These are phyloP conservation scores for Botrytis aclada DNA, from an alignment of 2,329 filamentous ascomycete species.

Conservation along the genomic window DNA sequence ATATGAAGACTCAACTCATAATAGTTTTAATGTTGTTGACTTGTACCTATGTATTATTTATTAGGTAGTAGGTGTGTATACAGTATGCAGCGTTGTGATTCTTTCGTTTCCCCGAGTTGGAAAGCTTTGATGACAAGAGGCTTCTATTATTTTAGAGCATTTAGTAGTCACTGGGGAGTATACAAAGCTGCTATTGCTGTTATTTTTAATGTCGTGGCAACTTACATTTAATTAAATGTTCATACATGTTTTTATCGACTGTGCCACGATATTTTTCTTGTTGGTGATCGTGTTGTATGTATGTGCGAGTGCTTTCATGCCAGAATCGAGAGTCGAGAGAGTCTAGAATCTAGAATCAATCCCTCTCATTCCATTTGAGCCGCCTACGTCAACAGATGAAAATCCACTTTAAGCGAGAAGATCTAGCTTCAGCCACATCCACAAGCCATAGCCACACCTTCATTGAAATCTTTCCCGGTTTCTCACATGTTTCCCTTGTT, in stretches of 20 bases:
- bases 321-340: not conserved
- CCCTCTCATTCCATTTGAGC: slow-evolving; percentile 17
- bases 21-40: not conserved
- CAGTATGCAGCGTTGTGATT: not conserved
- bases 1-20: not conserved
- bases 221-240: too few relatives aligned
- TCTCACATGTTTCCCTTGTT: slow-evolving; percentile 25
- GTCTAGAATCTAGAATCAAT: not conserved
- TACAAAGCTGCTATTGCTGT: not conserved
- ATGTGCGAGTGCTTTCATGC: not conserved
- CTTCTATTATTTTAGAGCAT: not conserved
- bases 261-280: not conserved
- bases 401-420: slow-evolving; percentile 14
- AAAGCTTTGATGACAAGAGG: not conserved
- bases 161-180: not conserved
- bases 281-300: not conserved
- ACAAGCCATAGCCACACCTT: not conserved
- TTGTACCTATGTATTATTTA: not conserved
- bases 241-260: not conserved
- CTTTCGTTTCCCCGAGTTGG: not conserved
- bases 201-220: not conserved
- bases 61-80: not conserved
- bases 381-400: slow-evolving; percentile 28
- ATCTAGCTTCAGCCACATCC: slow-evolving; percentile 12
- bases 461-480: slow-evolving; percentile 18